phyloP scores from a whole-genome alignment of 2,329 filamentous ascomycete genomes.

The Nemania bipapillata region DNA sequence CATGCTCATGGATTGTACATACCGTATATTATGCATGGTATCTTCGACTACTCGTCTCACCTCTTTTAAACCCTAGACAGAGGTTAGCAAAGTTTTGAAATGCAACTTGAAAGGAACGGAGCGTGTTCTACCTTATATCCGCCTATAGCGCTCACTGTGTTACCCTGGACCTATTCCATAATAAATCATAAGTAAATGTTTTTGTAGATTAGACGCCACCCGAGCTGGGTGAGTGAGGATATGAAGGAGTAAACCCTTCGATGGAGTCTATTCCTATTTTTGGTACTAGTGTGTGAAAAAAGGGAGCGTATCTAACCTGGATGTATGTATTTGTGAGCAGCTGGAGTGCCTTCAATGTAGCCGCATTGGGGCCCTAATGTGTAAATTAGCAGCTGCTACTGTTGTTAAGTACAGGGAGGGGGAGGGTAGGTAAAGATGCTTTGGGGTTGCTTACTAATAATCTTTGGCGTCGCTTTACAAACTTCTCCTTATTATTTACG shows the following conservation, averaged over 20 bases:
- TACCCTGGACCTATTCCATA: slow-evolving; percentile 74
- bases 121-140: slow-evolving; percentile 71
- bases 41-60: slow-evolving; percentile 89
- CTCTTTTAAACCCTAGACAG: slow-evolving; percentile 77
- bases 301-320: slow-evolving; percentile 61
- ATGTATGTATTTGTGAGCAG: slow-evolving; percentile 92
- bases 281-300: no score
- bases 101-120: background rate
- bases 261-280: background rate
- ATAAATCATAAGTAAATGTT: slow-evolving; percentile 1
- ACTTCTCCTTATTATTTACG: slow-evolving; percentile 92
- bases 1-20: background rate
- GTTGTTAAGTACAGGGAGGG: background rate
- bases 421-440: background rate
- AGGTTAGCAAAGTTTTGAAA: slow-evolving; percentile 8
- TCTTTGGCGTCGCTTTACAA: slow-evolving; percentile 91
- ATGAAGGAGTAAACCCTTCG: background rate
- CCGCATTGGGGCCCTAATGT: slow-evolving; percentile 78
- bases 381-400: slow-evolving; percentile 12
- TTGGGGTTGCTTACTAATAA: slow-evolving; percentile 66
- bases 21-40: slow-evolving; percentile 90
- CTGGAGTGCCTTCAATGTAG: slow-evolving; percentile 85
- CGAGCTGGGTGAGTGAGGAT: background rate
- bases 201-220: background rate
- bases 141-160: slow-evolving; percentile 92